Base-by-base conservation (phyloP, 768 basidiomycete species). In the Hirschioporus abietinus region DNA sequence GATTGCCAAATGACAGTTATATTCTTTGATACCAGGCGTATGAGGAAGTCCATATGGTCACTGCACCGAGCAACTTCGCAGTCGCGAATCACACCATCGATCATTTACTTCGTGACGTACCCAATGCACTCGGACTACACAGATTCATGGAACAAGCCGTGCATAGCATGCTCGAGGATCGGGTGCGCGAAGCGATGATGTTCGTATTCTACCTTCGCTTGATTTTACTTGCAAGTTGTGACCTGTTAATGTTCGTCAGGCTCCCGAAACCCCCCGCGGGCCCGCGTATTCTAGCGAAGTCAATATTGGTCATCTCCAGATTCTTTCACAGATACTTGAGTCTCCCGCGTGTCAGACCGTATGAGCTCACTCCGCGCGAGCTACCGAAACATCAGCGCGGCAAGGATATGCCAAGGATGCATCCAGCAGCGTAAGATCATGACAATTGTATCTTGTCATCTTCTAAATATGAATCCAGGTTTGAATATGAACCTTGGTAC, bases 111-210 rank as follows among this genome's bases (percentile, higher is more conserved):
- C 73, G 76, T 60, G 68, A 74, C 25, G 74, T 80, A 6, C 82
- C 83, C 0, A 65, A 75, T 10, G 65, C 68, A 0, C 73, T 83
- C 25, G 80, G 83, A 1, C 58, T 84, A 42, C 79, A 78, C 58
- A 59, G 68, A 0, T 78, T 84, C 67, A 74, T 69, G 1, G 66
- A 76, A 64, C 71, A 73, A 7, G 64, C 82, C n/a, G 69, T 75
- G 0, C 69, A 79, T 15, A 77, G 78, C 58, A 64, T 83, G 25
- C 66, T 85, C 35, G 81, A 83, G 7, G 81, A 84, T 9, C 69
- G 71, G n/a, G 78, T 81, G 0, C 75, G 83, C n/a, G 73, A 78
- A 17, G 80, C 81, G 7, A 83, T 84, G 82, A 78, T 83, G 83
- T 84, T 67, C 27, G 77, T 76, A 15, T 52, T 10, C 24, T 42